Conservation (phyloP, 2,329 filamentous ascomycete species). For the Trichophyton equinum region DNA sequence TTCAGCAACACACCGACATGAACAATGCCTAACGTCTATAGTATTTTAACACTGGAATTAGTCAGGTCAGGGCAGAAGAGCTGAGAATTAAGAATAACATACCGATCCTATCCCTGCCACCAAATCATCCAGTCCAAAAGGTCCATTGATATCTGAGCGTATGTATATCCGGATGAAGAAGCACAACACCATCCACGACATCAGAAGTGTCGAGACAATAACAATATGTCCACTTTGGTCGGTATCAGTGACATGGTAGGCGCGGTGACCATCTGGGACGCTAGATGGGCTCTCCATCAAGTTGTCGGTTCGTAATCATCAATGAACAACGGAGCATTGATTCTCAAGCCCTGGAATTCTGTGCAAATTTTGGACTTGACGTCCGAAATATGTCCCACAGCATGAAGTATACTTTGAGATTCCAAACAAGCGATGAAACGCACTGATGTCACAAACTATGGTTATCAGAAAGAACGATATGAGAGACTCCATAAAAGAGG, state of each 20-base stretch:
- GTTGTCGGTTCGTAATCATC: neutral
- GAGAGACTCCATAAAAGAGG: neutral
- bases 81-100: conserved; percentile 1
- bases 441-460: neutral
- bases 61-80: neutral
- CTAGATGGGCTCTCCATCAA: neutral
- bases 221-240: conserved; percentile 6
- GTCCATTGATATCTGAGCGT: conserved; percentile 17
- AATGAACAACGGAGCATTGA: neutral
- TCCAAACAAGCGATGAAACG: neutral
- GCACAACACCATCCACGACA: conserved; percentile 11
- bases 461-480: neutral
- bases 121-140: conserved; percentile 16
- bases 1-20: conserved; percentile 9
- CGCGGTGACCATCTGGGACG: conserved; percentile 4
- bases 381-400: neutral
- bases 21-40: conserved; percentile 5
- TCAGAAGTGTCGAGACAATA: conserved; percentile 7
- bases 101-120: conserved; percentile 14
- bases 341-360: neutral
- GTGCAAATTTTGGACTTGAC: neutral
- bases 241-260: conserved; percentile 6
- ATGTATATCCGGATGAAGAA: conserved; percentile 15
- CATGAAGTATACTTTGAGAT: neutral
- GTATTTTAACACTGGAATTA: neutral